phyloP scores from a whole-genome alignment of 305 asterid species.

The Fraxinus angustifolia region DNA sequence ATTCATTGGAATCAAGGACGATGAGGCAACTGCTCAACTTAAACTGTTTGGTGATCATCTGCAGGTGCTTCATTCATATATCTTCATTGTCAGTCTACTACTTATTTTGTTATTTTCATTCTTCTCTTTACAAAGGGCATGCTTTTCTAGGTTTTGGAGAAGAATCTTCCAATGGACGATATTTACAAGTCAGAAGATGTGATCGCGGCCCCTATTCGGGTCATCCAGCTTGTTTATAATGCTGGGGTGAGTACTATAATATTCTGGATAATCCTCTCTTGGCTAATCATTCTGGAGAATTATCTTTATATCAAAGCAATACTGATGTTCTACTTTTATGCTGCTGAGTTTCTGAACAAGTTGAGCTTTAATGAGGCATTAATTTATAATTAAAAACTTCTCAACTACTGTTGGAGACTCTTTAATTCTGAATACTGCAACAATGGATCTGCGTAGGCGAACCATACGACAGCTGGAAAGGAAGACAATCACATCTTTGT shows the following conservation, averaged over 20 bases:
- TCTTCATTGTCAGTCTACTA: slow-evolving; percentile 18
- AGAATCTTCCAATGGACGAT: slow-evolving; percentile 85
- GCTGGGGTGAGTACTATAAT: slow-evolving; percentile 63
- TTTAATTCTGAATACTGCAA: background rate
- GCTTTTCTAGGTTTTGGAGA: slow-evolving; percentile 71
- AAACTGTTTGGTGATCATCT: slow-evolving; percentile 82
- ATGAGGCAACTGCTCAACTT: slow-evolving; percentile 81
- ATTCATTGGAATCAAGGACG: slow-evolving; percentile 83
- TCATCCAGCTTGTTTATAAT: slow-evolving; percentile 77
- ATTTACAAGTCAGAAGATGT: slow-evolving; percentile 74
- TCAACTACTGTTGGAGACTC: background rate
- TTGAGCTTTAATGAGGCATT: background rate
- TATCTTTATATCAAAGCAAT: background rate
- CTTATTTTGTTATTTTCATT: slow-evolving; percentile 16
- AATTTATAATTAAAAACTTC: background rate
- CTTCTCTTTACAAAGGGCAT: slow-evolving; percentile 18
- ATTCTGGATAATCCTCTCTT: background rate
- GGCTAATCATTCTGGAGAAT: background rate
- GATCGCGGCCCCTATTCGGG: slow-evolving; percentile 91
- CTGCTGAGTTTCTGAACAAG: background rate
- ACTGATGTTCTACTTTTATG: background rate
- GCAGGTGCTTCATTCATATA: slow-evolving; percentile 52
- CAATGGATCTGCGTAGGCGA: background rate
- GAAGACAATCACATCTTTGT: background rate
- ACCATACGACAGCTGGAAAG: background rate